phyloP scores from a whole-genome alignment of 1,139 yeast genomes.

The Debaryomyces fabryi region DNA sequence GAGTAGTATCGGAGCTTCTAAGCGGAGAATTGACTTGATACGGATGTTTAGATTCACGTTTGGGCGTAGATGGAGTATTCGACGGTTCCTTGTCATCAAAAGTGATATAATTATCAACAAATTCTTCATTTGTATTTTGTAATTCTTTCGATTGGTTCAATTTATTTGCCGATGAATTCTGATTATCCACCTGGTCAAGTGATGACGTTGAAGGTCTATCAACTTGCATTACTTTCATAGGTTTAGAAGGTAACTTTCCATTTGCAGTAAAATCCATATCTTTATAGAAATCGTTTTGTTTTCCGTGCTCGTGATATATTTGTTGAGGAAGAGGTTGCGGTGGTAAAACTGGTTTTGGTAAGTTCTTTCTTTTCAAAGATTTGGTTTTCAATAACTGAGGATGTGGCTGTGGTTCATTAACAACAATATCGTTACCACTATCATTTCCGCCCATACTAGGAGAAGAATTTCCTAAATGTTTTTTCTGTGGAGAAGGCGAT shows the following conservation, averaged over 20 bases:
- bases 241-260: constrained; percentile 47
- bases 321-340: constrained; percentile 21
- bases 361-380: constrained; percentile 30
- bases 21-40: constrained; percentile 19
- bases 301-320: constrained; percentile 2
- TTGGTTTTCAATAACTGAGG: constrained; percentile 28
- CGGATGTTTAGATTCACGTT: constrained; percentile 16
- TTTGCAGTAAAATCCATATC: constrained; percentile 47
- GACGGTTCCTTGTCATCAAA: constrained; percentile 8
- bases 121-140: constrained; percentile 5
- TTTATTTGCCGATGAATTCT: background rate
- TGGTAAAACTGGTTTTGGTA: constrained; percentile 30
- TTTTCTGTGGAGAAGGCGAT: constrained; percentile 29
- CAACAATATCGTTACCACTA: constrained; percentile 16
- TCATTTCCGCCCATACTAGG: constrained; percentile 2
- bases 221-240: constrained; percentile 42
- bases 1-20: constrained; percentile 12
- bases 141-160: background rate
- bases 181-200: background rate
- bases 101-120: constrained; percentile 8
- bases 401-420: constrained; percentile 28
- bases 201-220: constrained; percentile 19
- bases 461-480: constrained; percentile 9
- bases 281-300: constrained; percentile 27
- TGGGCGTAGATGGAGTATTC: constrained; percentile 3